Evolutionary conservation across 2,329 filamentous ascomycete genomes (phyloP), one percentile per base, ranked within the genome.

Genomic region (Fusarium verrucosum): DNA sequence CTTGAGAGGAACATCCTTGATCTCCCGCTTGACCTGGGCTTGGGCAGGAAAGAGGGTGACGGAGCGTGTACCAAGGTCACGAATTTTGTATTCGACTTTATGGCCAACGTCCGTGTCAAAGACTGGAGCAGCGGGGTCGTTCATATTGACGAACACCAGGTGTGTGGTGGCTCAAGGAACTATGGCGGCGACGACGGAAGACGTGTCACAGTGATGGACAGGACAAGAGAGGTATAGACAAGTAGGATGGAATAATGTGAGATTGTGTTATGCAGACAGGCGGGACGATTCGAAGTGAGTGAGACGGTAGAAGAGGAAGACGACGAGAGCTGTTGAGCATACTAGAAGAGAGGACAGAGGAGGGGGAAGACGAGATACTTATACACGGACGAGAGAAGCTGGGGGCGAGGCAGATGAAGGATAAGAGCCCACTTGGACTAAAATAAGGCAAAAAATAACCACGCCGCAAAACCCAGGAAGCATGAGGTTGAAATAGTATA

Each of bases 21-120:
- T 82, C 50, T 89, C 85, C 23, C 87, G 82, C 13, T 84, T 80
- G 26, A 90, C 74, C 43, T 88, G 87, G 2, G 88, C 88, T 62
- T 83, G 79, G 3, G 79, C 79, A 0, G 88, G 87, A 58, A 88
- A 89, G 36, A 91, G 80, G 0, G 84, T 87, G 16, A 91, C 87
- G 1, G 83, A 83, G 45, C 84, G 84, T 30, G 88, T 89, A 10
- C 77, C 70, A 26, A 90, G 77, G 44, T 87, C 81, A 38, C 83
- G 81, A 60, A 90, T 74, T 28, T 81, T 80, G 72, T 87, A 87
- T 58, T 85, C 79, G 56, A 83, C 73, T 57, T 77, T 78, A 63
- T 81, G 73, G 50, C 73, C 49, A 32, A 70, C 58, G 20, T 82
- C 80, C 77, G 82, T 79, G 46, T 44, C 65, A 37, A 41, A 41